These are phyloP conservation scores for Leishmania turanica DNA, from an alignment of 208 protist species.

Conservation along the genomic window DNA sequence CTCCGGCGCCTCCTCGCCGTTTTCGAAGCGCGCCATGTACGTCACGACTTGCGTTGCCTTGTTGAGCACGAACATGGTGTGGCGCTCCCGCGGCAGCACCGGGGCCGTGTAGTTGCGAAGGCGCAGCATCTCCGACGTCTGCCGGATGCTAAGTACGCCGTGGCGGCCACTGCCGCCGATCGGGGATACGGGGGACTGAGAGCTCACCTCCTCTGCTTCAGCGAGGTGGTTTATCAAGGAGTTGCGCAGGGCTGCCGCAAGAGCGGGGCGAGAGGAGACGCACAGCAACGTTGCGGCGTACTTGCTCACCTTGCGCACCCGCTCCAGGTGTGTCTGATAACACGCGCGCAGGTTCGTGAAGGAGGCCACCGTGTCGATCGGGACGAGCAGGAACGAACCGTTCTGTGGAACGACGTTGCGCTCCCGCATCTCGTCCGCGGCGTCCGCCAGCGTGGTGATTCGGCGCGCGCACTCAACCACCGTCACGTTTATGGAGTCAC, in stretches of 20 bases:
- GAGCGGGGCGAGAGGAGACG: slow-evolving; percentile 41
- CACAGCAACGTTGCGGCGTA: slow-evolving; percentile 88
- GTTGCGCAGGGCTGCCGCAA: slow-evolving; percentile 70
- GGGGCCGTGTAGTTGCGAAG: slow-evolving; percentile 38
- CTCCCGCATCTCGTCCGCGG: slow-evolving; percentile 59
- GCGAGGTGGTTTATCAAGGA: slow-evolving; percentile 47
- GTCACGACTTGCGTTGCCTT: slow-evolving; percentile 67
- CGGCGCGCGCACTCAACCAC: slow-evolving; percentile 58
- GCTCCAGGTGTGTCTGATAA: slow-evolving; percentile 66
- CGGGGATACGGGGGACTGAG: slow-evolving; percentile 26
- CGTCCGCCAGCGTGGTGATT: slow-evolving; percentile 64
- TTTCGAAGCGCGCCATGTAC: slow-evolving; percentile 65
- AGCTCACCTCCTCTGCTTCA: slow-evolving; percentile 29
- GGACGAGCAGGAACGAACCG: slow-evolving; percentile 79
- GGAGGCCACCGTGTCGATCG: slow-evolving; percentile 70
- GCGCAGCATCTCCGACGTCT: slow-evolving; percentile 36
- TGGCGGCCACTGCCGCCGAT: slow-evolving; percentile 19
- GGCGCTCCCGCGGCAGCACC: slow-evolving; percentile 43
- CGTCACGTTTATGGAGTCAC: slow-evolving; percentile 69
- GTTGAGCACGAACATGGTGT: slow-evolving; percentile 80
- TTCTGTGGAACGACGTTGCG: slow-evolving; percentile 79
- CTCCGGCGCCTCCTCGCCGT: slow-evolving; percentile 42
- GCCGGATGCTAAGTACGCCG: slow-evolving; percentile 35
- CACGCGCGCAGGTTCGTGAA: slow-evolving; percentile 65
- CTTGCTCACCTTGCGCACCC: slow-evolving; percentile 57